phyloP scores from a whole-genome alignment of 257 asterid genomes.

The Lavandula angustifolia region DNA sequence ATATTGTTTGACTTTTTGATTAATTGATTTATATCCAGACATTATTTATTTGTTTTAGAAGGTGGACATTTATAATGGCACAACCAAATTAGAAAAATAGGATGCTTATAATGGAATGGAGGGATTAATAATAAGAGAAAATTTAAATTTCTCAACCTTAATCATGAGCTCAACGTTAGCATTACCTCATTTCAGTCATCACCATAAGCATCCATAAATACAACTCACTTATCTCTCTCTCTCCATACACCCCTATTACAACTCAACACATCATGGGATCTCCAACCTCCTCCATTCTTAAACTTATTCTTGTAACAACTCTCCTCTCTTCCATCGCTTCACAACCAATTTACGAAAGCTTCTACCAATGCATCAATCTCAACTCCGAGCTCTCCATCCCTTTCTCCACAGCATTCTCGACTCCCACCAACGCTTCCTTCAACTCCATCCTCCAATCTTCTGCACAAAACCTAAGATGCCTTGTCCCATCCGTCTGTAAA shows the following conservation, averaged over 20 bases:
- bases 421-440: conserved; percentile 42
- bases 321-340: conserved; percentile 20
- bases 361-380: conserved; percentile 38
- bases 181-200: too few species aligned
- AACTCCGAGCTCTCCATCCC: conserved; percentile 47
- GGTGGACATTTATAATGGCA: too few species aligned
- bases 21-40: too few species aligned
- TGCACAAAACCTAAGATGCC: conserved; percentile 45
- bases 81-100: too few species aligned
- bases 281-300: conserved; percentile 16
- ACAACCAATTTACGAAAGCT: conserved; percentile 36
- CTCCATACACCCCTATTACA: conserved; percentile 12
- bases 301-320: conserved; percentile 8
- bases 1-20: too few species aligned
- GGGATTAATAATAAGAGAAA: background rate
- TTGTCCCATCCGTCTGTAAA: conserved; percentile 38
- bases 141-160: conserved; percentile 25
- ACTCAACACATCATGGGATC: conserved; percentile 29
- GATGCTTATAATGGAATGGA: too few species aligned
- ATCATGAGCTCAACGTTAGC: conserved; percentile 19
- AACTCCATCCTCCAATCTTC: conserved; percentile 39
- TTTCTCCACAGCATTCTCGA: conserved; percentile 37
- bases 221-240: background rate
- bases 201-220: conserved; percentile 35
- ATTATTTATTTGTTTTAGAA: too few species aligned